Base-by-base conservation (phyloP, 495 filamentous ascomycete genomes). In the Haplographium delicatum region DNA sequence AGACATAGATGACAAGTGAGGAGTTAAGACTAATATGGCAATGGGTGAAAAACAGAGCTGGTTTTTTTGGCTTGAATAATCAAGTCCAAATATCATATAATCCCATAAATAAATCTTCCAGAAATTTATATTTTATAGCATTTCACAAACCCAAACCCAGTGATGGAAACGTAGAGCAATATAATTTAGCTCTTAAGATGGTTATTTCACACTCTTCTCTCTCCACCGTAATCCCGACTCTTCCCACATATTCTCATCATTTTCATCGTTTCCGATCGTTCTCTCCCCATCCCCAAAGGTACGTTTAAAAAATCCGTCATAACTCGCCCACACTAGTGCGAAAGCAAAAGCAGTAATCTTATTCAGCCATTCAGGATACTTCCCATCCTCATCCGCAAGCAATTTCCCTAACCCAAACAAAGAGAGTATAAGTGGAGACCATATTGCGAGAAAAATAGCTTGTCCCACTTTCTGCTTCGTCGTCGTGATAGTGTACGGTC, bases 281-380 rank as follows among this genome's bases (percentile, higher is more conserved):
- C 86, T 75, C 79, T 96, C 93, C 13, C 93, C 93, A 62, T 96
- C 86, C 24, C 91, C 90, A 71, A 94, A 96, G 0, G 86, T 10
- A 20, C 47, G 57, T 57, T 76, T 78, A 44, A 86, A 87, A 20
- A 83, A 58, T 1, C 9, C 31, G 70, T 96, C 91, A 72, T 98
- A 95, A 46, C 65, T 77, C 53, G 48, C 56, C 93, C 93, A 98
- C 51, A 89, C 64, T 0, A 64, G 39, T 20, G 62, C 66, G 38
- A 84, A 76, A 0, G 87, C 2, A 4, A 64, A 54, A 26, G 71
- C 72, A 18, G 62, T 65, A 2, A 76, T 23, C 19, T 39, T 57
- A n/a, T 62, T 68, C 39, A 89, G 27, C 89, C 90, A 96, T 16
- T 46, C 40, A 5, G 89, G 88, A 46, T 69, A 69, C 53, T 72